Evolutionary conservation across 495 filamentous ascomycete species (phyloP).

Genomic region (Bathelium albidoporum): DNA sequence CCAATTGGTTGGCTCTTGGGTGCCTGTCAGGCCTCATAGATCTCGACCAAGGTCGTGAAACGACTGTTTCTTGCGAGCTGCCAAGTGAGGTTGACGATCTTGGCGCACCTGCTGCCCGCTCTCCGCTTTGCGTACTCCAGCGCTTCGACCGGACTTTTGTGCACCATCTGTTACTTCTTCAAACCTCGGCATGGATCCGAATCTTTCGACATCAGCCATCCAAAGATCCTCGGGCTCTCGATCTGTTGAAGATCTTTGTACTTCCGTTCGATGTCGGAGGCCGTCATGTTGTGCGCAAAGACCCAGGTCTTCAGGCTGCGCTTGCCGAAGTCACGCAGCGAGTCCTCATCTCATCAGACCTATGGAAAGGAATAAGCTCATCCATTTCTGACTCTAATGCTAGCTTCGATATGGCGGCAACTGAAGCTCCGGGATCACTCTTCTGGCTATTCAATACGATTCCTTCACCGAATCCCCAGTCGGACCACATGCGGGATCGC

Average conservation of each 20-base stretch:
- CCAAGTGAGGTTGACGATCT: too few relatives aligned
- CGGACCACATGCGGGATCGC: slow-evolving; percentile 41
- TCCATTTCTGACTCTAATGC: background rate
- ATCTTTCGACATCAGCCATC: background rate
- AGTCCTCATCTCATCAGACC: background rate
- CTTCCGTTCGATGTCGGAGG: slow-evolving; percentile 4
- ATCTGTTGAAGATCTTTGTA: background rate
- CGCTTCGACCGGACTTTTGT: background rate
- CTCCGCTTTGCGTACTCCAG: background rate
- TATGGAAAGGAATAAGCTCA: background rate
- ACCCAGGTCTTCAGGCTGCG: background rate
- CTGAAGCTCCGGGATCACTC: slow-evolving; percentile 48
- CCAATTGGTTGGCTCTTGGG: background rate
- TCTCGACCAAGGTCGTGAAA: too few relatives aligned
- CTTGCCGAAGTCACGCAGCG: background rate
- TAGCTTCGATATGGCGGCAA: slow-evolving; percentile 29
- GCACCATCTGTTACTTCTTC: background rate
- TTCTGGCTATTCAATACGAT: slow-evolving; percentile 83
- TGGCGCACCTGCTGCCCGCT: too few relatives aligned
- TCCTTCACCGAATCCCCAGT: slow-evolving; percentile 54
- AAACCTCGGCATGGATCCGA: background rate
- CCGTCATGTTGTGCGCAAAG: slow-evolving; percentile 4
- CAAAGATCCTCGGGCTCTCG: background rate
- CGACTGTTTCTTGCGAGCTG: too few relatives aligned
- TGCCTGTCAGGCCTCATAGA: background rate